These are phyloP conservation scores for Babesia caballi DNA, from an alignment of 169 alveolate species.

Conservation along the genomic window DNA sequence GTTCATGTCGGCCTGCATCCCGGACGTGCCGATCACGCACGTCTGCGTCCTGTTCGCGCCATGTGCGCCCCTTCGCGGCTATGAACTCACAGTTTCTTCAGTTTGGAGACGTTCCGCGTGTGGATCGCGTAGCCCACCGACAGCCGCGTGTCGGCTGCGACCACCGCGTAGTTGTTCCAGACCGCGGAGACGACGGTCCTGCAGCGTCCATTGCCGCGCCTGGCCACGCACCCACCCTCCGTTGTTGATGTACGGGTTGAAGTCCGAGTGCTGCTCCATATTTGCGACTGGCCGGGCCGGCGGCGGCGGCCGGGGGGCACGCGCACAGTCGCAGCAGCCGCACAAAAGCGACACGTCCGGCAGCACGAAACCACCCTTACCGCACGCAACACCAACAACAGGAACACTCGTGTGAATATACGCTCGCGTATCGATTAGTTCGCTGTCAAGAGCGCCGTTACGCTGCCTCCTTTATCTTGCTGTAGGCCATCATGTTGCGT, in stretches of 20 bases:
- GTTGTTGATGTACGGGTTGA: conserved; percentile 75
- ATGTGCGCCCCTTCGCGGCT: background rate
- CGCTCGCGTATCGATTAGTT: no score
- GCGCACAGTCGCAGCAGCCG: no score
- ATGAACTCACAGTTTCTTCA: conserved; percentile 74
- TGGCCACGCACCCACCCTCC: conserved; percentile 68
- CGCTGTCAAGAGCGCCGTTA: background rate
- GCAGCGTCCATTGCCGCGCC: background rate
- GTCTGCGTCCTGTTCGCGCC: conserved; percentile 74
- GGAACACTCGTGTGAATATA: no score
- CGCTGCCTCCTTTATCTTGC: conserved; percentile 18
- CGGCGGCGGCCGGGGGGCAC: background rate
- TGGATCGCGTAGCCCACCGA: conserved; percentile 87
- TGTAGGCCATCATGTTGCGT: background rate
- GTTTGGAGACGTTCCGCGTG: conserved; percentile 84
- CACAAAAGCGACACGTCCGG: background rate
- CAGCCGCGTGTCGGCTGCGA: conserved; percentile 91
- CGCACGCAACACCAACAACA: no score
- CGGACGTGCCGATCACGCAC: conserved; percentile 86
- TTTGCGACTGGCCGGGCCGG: background rate
- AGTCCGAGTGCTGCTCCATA: conserved; percentile 35
- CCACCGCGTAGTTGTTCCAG: conserved; percentile 87
- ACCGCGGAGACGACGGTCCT: conserved; percentile 87
- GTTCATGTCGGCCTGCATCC: conserved; percentile 92
- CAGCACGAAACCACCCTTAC: background rate